These are phyloP conservation scores for Verticillium alfalfae DNA, from an alignment of 2,329 filamentous ascomycete genomes.

Conservation along the genomic window DNA sequence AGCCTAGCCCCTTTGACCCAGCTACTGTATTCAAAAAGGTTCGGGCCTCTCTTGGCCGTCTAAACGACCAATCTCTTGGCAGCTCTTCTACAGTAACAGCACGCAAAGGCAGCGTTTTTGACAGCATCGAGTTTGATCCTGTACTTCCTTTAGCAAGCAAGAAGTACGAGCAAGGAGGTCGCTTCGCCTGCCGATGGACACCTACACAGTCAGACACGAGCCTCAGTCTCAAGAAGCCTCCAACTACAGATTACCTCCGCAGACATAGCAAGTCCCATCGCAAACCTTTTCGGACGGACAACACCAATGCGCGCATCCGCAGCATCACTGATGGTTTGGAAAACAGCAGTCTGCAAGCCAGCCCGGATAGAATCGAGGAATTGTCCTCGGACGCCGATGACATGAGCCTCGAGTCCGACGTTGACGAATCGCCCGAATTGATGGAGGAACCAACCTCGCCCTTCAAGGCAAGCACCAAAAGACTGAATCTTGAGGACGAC, in stretches of 20 bases:
- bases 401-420: constrained; percentile 48
- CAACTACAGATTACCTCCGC: constrained; percentile 42
- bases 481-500: constrained; percentile 44
- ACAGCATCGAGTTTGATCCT: constrained; percentile 49
- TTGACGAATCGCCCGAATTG: constrained; percentile 46
- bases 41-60: constrained; percentile 35
- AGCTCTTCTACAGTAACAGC: constrained; percentile 10
- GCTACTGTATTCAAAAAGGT: constrained; percentile 55
- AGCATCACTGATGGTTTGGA: constrained; percentile 28
- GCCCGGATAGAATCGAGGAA: constrained; percentile 32
- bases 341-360: constrained; percentile 26
- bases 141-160: constrained; percentile 48
- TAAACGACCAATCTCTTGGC: constrained; percentile 8
- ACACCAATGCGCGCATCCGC: constrained; percentile 25
- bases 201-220: constrained; percentile 20
- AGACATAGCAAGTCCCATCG: constrained; percentile 35
- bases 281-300: constrained; percentile 22
- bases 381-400: constrained; percentile 39
- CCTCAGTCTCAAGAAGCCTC: constrained; percentile 25
- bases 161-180: constrained; percentile 53
- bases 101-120: constrained; percentile 43
- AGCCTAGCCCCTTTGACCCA: constrained; percentile 52
- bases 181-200: constrained; percentile 40
- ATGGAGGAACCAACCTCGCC: constrained; percentile 45
- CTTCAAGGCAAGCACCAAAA: constrained; percentile 39